Base-by-base conservation (phyloP, 345 rosid genomes). In the Aquilaria yunnanensis region DNA sequence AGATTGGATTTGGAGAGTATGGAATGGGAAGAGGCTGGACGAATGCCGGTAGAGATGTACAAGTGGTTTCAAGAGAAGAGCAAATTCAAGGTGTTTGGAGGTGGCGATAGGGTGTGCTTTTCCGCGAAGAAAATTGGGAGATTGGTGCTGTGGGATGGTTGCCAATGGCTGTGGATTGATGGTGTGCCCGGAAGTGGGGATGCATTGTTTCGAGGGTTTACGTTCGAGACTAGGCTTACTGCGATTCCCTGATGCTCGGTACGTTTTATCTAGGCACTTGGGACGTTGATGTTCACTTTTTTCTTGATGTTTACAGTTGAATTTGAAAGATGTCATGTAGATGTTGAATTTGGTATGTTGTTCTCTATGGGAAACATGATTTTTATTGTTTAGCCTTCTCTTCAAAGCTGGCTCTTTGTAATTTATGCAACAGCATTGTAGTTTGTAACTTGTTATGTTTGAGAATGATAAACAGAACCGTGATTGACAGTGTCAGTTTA, bases 51-150 rank as follows among this genome's bases (percentile, higher is more conserved):
- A 54, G 96, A 86, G 30, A 87, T 92, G 96, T 83, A 87, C 50
- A 74, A 76, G 51, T 79, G 78, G 61, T 92, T 92, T 48, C 75
- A 80, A 32, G 93, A 92, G 46, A 81, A 83, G 6, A 87, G 82
- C 66, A 92, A 92, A 78, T 81, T 92, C 53, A 92, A 92, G 82
- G 96, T 89, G 65, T 92, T 92, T 57, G 98, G 98, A 29, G 80
- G 87, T 13, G 97, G 96, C 0, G 83, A 92, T 55, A 75, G 75
- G 64, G 89, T 92, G 43, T 89, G 91, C 59, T 92, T 92, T 65
- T 92, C 92, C 0, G 88, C 84, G 5, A 92, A 87, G 75, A 81
- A 92, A 46, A 70, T 79, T 48, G 85, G 87, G 66, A 77, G 83
- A 65, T 67, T 92, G 75, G 97, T 88, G 0, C 57, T 92, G 75